phyloP scores from a whole-genome alignment of 305 asterid species.

The Petunia hybrid region DNA sequence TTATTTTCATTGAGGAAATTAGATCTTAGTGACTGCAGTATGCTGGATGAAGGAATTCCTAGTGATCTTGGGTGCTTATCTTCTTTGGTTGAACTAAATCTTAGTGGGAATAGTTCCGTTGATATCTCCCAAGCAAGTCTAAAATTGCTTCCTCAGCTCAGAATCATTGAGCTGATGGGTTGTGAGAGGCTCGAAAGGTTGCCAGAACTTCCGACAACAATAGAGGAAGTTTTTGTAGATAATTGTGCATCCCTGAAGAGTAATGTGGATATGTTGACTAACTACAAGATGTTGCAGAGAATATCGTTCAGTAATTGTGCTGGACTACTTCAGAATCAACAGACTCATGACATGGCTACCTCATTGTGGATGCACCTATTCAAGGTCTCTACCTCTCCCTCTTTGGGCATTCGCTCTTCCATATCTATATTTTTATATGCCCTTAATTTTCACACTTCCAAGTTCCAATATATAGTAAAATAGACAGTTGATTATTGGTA shows the following conservation, averaged over 20 bases:
- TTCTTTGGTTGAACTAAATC: conserved; percentile 31
- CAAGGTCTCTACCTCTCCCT: background rate
- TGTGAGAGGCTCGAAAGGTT: conserved; percentile 31
- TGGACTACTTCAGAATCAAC: conserved; percentile 23
- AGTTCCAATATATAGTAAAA: background rate
- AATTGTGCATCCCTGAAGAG: conserved; percentile 11
- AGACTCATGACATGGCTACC: background rate
- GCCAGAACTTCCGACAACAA: conserved; percentile 35
- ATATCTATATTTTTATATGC: background rate
- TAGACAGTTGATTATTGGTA: too few relatives aligned
- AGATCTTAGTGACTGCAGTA: conserved; percentile 33
- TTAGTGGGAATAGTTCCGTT: conserved; percentile 26
- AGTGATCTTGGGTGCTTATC: conserved; percentile 29
- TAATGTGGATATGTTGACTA: background rate
- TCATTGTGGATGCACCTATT: conserved; percentile 14
- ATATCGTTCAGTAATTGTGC: conserved; percentile 26
- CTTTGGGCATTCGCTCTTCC: background rate
- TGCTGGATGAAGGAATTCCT: conserved; percentile 33
- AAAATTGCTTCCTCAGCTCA: conserved; percentile 24
- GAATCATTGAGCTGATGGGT: conserved; percentile 26
- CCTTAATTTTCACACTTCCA: background rate
- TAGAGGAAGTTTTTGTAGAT: conserved; percentile 28
- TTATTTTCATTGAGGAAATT: conserved; percentile 33
- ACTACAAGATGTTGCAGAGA: background rate
- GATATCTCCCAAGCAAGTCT: conserved; percentile 18